These are phyloP conservation scores for Raffaelea deltoideospora DNA, from an alignment of 2,329 filamentous ascomycete species.

Conservation along the genomic window DNA sequence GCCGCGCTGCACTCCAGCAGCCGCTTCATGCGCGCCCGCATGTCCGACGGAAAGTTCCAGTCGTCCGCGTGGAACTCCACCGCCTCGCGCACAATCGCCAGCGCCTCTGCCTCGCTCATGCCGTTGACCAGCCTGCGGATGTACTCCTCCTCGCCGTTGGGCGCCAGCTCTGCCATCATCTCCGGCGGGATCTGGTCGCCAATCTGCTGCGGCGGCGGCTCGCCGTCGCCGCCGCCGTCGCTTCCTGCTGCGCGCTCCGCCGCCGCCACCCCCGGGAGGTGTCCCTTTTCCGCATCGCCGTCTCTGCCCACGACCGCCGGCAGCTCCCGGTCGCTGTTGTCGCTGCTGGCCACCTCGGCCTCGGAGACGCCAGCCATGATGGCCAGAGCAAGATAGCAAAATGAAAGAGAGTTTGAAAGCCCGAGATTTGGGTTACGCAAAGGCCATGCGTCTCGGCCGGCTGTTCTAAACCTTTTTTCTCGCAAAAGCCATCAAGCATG, in stretches of 20 bases:
- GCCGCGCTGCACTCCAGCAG: too few species aligned
- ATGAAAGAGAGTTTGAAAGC: too few species aligned
- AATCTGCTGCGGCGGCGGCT: conserved; percentile 4
- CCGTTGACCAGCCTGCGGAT: conserved; percentile 24
- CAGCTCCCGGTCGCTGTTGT: too few species aligned
- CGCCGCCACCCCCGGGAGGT: background rate
- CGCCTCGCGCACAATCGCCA: conserved; percentile 22
- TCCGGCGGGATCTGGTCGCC: conserved; percentile 23
- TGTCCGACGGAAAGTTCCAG: conserved; percentile 27
- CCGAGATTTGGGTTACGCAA: too few species aligned
- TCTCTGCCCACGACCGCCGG: too few species aligned
- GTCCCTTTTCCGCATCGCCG: too few species aligned
- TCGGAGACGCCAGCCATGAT: too few species aligned
- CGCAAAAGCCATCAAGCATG: too few species aligned
- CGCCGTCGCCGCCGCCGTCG: background rate
- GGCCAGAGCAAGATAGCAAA: too few species aligned
- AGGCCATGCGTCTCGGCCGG: too few species aligned
- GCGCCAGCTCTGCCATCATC: conserved; percentile 24
- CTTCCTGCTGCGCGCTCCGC: background rate
- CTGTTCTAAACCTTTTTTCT: too few species aligned
- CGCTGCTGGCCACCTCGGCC: too few species aligned
- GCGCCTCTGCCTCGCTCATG: conserved; percentile 26
- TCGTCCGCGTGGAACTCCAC: conserved; percentile 25
- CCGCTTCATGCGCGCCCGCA: conserved; percentile 24
- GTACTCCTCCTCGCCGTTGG: conserved; percentile 26